Evolutionary conservation across 371 early-diverging fungal genomes (phyloP).

Genomic region (Cokeromyces recurvatus): DNA sequence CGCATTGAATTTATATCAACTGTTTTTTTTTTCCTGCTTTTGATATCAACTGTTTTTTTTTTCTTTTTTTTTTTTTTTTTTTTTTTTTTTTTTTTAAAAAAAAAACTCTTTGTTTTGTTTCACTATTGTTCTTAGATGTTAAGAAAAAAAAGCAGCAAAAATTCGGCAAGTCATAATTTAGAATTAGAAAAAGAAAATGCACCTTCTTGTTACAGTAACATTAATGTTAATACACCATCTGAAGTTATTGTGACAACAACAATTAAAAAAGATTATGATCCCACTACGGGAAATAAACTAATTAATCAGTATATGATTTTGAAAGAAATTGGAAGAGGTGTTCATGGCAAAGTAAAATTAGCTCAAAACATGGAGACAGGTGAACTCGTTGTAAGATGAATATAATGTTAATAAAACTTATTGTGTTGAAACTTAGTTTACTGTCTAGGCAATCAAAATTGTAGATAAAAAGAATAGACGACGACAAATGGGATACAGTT

Average conservation of each 20-base stretch:
- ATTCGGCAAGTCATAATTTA: no score
- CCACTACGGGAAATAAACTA: slow-evolving; percentile 83
- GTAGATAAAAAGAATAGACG: slow-evolving; percentile 73
- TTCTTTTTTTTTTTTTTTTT: no score
- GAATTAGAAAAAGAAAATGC: no score
- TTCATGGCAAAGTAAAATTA: slow-evolving; percentile 94
- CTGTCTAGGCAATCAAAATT: slow-evolving; percentile 78
- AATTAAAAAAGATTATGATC: slow-evolving; percentile 77
- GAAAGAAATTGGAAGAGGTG: slow-evolving; percentile 90
- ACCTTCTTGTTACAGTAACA: no score
- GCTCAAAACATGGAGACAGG: slow-evolving; percentile 74
- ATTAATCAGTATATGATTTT: slow-evolving; percentile 93
- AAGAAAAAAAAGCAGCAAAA: no score
- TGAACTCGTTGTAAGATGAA: slow-evolving; percentile 58
- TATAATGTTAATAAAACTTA: not conserved
- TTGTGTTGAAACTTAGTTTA: slow-evolving; percentile 8
- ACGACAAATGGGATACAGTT: slow-evolving; percentile 56
- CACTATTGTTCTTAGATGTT: no score
- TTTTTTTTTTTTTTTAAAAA: no score
- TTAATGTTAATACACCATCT: no score
- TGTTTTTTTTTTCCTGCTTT: no score
- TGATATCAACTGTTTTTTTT: no score
- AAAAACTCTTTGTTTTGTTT: no score
- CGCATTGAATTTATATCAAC: not conserved
- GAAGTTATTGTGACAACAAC: slow-evolving; percentile 30